phyloP scores from a whole-genome alignment of 768 basidiomycete species.

The Kwoniella heveanensis region DNA sequence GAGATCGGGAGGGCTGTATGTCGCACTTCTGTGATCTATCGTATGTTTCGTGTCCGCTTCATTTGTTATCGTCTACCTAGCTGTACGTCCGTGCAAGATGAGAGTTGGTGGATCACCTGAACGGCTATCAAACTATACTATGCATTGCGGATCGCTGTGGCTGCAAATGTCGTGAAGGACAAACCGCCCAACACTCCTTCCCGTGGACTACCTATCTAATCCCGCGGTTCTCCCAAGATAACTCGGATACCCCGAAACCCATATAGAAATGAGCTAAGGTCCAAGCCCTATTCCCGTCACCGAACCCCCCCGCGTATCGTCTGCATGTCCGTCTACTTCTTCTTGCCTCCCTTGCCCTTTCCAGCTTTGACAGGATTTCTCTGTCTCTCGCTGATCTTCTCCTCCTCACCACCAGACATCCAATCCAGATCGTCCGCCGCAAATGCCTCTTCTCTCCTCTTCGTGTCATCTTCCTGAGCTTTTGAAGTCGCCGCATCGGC shows the following conservation, averaged over 20 bases:
- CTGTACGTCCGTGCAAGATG: too few relatives aligned
- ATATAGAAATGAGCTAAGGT: too few relatives aligned
- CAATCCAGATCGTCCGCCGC: conserved; percentile 46
- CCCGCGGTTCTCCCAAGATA: too few relatives aligned
- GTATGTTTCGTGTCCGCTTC: too few relatives aligned
- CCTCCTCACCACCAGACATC: conserved; percentile 54
- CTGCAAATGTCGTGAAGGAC: not conserved
- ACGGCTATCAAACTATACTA: not conserved
- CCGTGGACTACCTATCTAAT: too few relatives aligned
- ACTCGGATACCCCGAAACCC: too few relatives aligned
- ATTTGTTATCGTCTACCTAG: too few relatives aligned
- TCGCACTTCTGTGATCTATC: too few relatives aligned
- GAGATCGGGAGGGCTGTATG: too few relatives aligned
- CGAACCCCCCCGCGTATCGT: not conserved
- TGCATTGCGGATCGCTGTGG: not conserved
- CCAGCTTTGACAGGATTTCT: conserved; percentile 25
- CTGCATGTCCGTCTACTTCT: conserved; percentile 31
- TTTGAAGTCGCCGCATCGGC: not conserved
- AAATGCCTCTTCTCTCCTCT: conserved; percentile 15
- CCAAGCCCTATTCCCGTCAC: not conserved
- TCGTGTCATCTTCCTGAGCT: conserved; percentile 1
- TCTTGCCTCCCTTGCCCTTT: conserved; percentile 37
- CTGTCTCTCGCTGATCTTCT: conserved; percentile 45
- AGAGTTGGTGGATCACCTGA: too few relatives aligned
- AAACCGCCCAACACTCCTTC: too few relatives aligned